These are phyloP conservation scores for Taxawa tesnikishii DNA, from an alignment of 2,329 filamentous ascomycete species.

Conservation along the genomic window DNA sequence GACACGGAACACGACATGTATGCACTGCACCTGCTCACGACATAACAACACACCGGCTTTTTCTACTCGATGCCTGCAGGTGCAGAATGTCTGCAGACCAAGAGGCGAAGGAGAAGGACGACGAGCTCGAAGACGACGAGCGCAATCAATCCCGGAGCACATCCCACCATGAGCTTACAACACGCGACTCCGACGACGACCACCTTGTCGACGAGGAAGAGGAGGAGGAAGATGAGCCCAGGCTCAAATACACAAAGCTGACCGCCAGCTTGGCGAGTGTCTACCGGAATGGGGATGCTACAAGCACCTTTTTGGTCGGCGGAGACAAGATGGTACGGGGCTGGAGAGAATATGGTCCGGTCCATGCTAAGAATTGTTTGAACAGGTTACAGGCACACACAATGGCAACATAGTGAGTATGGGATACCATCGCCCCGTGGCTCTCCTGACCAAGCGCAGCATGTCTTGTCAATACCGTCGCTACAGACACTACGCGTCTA, in stretches of 20 bases:
- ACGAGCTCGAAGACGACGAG: slow-evolving; percentile 12
- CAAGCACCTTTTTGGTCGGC: slow-evolving; percentile 77
- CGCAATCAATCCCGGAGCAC: slow-evolving; percentile 1
- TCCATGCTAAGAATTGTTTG: slow-evolving; percentile 6
- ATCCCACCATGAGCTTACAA: slow-evolving; percentile 16
- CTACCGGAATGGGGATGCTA: slow-evolving; percentile 91
- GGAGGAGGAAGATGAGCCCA: slow-evolving; percentile 77
- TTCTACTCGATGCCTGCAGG: no score
- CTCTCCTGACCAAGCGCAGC: slow-evolving; percentile 37
- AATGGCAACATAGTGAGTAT: slow-evolving; percentile 82
- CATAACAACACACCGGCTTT: no score
- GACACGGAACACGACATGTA: no score
- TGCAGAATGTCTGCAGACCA: slow-evolving; percentile 23
- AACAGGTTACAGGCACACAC: slow-evolving; percentile 79
- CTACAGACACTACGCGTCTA: slow-evolving; percentile 77
- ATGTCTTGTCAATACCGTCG: slow-evolving; percentile 72
- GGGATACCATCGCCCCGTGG: no score
- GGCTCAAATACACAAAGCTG: slow-evolving; percentile 81
- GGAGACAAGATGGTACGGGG: slow-evolving; percentile 85
- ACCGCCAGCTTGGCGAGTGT: slow-evolving; percentile 68
- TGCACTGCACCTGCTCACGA: no score
- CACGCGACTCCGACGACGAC: slow-evolving; percentile 15
- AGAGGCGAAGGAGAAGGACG: slow-evolving; percentile 13
- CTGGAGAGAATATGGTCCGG: neutral
- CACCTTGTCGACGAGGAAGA: slow-evolving; percentile 32